Evolutionary conservation across 805 yeast species (phyloP).

Genomic region (Yueomyces sp.): DNA sequence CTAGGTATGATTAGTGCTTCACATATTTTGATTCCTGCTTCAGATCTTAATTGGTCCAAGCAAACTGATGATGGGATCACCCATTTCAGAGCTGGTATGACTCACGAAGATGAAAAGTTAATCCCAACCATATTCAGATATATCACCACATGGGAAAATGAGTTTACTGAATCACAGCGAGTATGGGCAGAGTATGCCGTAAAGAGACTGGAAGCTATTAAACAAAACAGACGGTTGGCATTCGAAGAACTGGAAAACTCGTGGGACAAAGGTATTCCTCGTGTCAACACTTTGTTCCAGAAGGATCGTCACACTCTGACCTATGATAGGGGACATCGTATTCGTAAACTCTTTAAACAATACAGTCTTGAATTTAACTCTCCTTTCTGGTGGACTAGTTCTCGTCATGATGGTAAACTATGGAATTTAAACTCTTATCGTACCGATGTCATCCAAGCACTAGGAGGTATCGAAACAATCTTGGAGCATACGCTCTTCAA

Average conservation of each 20-base stretch:
- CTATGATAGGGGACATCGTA: slow-evolving; percentile 85
- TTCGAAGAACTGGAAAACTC: slow-evolving; percentile 87
- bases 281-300: slow-evolving; percentile 89
- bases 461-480: slow-evolving; percentile 95
- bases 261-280: slow-evolving; percentile 96
- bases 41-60: slow-evolving; percentile 80
- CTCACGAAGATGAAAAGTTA: slow-evolving; percentile 60
- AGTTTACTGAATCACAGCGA: slow-evolving; percentile 82
- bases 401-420: slow-evolving; percentile 86
- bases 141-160: slow-evolving; percentile 93
- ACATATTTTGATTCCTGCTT: slow-evolving; percentile 86
- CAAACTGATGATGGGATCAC: slow-evolving; percentile 93
- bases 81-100: slow-evolving; percentile 90
- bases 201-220: slow-evolving; percentile 74
- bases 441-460: slow-evolving; percentile 90
- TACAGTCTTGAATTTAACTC: slow-evolving; percentile 58
- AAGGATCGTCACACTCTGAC: slow-evolving; percentile 91
- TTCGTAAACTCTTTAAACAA: slow-evolving; percentile 66
- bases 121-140: slow-evolving; percentile 92
- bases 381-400: slow-evolving; percentile 95
- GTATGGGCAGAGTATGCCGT: slow-evolving; percentile 97
- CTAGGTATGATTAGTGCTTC: slow-evolving; percentile 96
- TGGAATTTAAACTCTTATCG: slow-evolving; percentile 92
- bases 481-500: slow-evolving; percentile 88
- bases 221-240: slow-evolving; percentile 72